Evolutionary conservation across 1,284 basidiomycete genomes (phyloP).

Genomic region (Heterobasidion annosum): DNA sequence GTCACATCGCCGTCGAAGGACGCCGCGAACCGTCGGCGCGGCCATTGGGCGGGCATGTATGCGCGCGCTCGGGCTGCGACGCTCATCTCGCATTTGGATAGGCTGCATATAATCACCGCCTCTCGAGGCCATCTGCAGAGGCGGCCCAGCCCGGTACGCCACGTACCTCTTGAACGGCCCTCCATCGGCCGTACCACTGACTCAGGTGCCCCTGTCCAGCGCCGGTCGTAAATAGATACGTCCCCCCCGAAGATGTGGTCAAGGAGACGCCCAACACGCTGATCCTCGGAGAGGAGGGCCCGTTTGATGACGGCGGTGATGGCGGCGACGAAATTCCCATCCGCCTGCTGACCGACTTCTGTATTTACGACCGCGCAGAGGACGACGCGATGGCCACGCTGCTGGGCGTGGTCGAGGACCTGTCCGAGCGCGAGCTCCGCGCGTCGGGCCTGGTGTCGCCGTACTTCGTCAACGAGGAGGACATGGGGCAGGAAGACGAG

Average conservation of each 20-base stretch:
- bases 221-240: neutral
- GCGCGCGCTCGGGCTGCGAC: too few relatives aligned
- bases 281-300: conserved; percentile 23
- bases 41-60: too few relatives aligned
- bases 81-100: neutral
- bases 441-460: conserved; percentile 28
- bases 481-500: conserved; percentile 32
- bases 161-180: too few relatives aligned
- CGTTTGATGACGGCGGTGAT: conserved; percentile 11
- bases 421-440: conserved; percentile 13
- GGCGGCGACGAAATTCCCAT: conserved; percentile 20
- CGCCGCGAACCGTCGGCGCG: too few relatives aligned
- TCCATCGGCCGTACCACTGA: neutral
- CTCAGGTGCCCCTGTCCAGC: neutral
- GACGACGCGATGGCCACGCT: conserved; percentile 21
- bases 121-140: neutral
- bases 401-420: conserved; percentile 9
- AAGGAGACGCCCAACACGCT: conserved; percentile 20
- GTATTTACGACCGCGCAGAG: conserved; percentile 26
- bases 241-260: conserved; percentile 17
- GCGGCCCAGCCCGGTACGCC: neutral
- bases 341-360: conserved; percentile 29
- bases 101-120: neutral
- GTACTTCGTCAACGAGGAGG: conserved; percentile 29
- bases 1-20: too few relatives aligned